Evolutionary conservation across 441 rosid genomes (phyloP).

Genomic region (Corymbia calophylla): DNA sequence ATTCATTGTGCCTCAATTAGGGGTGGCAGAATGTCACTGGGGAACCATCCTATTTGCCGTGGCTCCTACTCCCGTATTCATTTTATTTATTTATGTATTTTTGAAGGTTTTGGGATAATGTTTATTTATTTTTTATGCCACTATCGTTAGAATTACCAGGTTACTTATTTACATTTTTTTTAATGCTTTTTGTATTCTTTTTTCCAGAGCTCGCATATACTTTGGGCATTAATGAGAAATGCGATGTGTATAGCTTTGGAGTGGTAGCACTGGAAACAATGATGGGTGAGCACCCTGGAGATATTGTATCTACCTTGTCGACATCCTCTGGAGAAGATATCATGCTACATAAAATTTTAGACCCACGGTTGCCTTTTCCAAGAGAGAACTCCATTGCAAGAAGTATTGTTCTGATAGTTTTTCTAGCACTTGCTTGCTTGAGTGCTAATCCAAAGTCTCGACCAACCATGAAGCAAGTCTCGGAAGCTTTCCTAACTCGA

Average conservation of each 20-base stretch:
- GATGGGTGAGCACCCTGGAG: background rate
- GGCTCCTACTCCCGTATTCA: background rate
- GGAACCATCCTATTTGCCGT: background rate
- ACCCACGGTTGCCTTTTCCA: background rate
- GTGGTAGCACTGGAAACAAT: background rate
- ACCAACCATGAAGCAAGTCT: background rate
- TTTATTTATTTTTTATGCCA: no score
- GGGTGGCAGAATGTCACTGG: background rate
- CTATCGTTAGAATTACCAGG: fast-evolving
- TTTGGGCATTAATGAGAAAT: background rate
- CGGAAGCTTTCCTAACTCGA: background rate
- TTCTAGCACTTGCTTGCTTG: background rate
- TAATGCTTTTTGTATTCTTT: no score
- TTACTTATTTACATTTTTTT: no score
- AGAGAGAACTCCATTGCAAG: background rate
- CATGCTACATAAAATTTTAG: background rate
- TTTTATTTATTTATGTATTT: no score
- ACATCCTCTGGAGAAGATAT: background rate
- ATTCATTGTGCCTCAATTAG: fast-evolving
- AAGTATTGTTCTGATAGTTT: background rate
- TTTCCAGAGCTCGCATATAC: background rate
- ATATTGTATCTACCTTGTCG: background rate
- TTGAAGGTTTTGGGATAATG: background rate
- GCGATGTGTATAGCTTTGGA: background rate
- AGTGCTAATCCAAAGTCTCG: background rate